phyloP scores from a whole-genome alignment of 305 asterid species.

The Salvia sclarea region DNA sequence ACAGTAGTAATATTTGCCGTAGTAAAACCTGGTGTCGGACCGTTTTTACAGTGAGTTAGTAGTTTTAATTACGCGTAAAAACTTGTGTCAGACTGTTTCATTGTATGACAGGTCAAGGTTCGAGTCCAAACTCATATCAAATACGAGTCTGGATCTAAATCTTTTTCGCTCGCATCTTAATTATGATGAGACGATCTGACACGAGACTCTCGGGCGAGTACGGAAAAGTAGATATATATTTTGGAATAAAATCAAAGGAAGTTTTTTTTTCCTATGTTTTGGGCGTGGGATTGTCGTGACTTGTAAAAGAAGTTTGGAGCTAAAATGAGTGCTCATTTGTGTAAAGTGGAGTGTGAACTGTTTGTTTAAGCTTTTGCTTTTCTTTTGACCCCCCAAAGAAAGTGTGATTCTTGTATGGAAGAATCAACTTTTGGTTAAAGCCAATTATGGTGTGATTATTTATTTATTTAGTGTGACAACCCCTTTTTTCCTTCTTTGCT shows the following conservation, averaged over 20 bases:
- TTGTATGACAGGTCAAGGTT: too few species aligned
- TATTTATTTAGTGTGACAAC: background rate
- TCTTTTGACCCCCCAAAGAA: background rate
- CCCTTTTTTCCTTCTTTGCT: background rate
- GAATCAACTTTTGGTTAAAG: slow-evolving; percentile 11
- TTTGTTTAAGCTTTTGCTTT: slow-evolving; percentile 26
- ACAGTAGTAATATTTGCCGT: too few species aligned
- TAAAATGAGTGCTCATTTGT: slow-evolving; percentile 29
- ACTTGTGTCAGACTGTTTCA: background rate
- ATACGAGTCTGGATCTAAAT: too few species aligned
- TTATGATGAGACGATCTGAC: too few species aligned
- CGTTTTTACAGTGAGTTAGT: too few species aligned
- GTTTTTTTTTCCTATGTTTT: too few species aligned
- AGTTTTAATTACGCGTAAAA: too few species aligned
- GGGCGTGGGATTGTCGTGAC: slow-evolving; percentile 11
- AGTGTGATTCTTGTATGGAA: slow-evolving; percentile 21
- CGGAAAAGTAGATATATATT: background rate
- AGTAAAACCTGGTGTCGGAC: too few species aligned
- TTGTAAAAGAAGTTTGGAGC: background rate
- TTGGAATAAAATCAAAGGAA: too few species aligned
- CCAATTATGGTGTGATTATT: slow-evolving; percentile 21
- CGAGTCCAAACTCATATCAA: too few species aligned
- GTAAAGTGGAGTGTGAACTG: slow-evolving; percentile 22
- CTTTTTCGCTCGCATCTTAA: too few species aligned
- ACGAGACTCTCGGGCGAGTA: too few species aligned